Conservation (phyloP, 192 early-diverging fungal species). For the Pilobolus umbonatus region DNA sequence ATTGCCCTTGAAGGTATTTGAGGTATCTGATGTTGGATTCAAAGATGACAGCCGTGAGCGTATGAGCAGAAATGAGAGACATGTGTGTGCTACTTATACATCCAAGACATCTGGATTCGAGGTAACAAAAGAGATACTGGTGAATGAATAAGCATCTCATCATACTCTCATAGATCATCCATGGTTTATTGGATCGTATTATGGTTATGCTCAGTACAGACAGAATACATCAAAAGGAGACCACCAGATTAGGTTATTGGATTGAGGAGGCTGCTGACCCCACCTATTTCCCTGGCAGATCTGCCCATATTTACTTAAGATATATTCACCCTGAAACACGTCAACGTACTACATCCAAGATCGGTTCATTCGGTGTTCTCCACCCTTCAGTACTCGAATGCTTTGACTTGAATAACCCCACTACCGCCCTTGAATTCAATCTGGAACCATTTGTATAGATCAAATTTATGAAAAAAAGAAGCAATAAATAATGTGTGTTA, state of each 20-base stretch:
- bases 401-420: constrained; percentile 83
- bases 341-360: constrained; percentile 35
- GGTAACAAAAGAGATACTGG: too few species aligned
- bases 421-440: constrained; percentile 89
- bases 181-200: constrained; percentile 87
- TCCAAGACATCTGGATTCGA: constrained; percentile 83
- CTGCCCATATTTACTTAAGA: constrained; percentile 80
- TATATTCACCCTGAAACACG: constrained; percentile 33
- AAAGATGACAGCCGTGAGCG: constrained; percentile 81
- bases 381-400: constrained; percentile 86
- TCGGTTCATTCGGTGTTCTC: constrained; percentile 88
- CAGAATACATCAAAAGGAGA: constrained; percentile 39
- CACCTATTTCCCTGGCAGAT: constrained; percentile 89
- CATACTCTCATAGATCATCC: too few species aligned
- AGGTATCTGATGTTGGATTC: constrained; percentile 91
- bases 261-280: constrained; percentile 73
- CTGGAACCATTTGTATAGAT: constrained; percentile 90
- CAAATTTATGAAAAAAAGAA: background rate
- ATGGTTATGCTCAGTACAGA: constrained; percentile 74
- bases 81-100: constrained; percentile 79
- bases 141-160: too few species aligned
- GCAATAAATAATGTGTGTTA: background rate
- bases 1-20: constrained; percentile 91
- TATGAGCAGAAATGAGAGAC: constrained; percentile 84
- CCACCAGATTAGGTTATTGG: constrained; percentile 64